Percentiles rank a stretch among this genome's conserved stretches.
phyloP scores from a whole-genome alignment of 805 yeast genomes.

The Starmera amethionina region DNA sequence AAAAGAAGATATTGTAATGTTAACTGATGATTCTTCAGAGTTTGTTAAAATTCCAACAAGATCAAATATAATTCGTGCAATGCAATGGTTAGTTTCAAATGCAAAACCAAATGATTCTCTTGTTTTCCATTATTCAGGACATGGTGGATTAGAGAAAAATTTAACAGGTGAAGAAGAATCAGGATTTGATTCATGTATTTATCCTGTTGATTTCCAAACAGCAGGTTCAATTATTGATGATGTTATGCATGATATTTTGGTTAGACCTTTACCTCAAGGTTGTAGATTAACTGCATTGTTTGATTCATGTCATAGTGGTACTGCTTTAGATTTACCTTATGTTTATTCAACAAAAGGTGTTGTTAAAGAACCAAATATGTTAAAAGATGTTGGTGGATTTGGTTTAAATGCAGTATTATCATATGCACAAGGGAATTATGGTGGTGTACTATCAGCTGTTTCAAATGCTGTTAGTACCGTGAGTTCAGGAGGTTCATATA shows the following conservation, averaged over 20 bases:
- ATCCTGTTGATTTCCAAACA: constrained; percentile 61
- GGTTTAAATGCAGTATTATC: constrained; percentile 49
- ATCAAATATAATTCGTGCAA: constrained; percentile 64
- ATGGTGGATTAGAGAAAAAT: constrained; percentile 71
- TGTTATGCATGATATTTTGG: constrained; percentile 61
- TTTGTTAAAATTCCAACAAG: constrained; percentile 50
- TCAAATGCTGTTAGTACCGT: constrained; percentile 31
- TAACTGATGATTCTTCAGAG: constrained; percentile 46
- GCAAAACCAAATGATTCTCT: constrained; percentile 72
- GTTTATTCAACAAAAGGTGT: constrained; percentile 78
- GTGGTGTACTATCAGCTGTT: constrained; percentile 32
- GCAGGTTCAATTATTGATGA: constrained; percentile 70
- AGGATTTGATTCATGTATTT: constrained; percentile 63
- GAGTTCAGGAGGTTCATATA: constrained; percentile 27
- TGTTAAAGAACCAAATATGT: constrained; percentile 68
- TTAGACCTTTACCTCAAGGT: constrained; percentile 59
- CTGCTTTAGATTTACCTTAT: constrained; percentile 73
- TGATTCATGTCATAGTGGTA: constrained; percentile 84
- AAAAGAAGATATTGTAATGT: constrained; percentile 45
- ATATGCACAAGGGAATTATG: constrained; percentile 48
- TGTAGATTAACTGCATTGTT: constrained; percentile 70
- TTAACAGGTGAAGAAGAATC: constrained; percentile 66
- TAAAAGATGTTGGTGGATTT: constrained; percentile 66
- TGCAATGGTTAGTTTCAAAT: constrained; percentile 70
- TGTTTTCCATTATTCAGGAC: constrained; percentile 81